phyloP scores from a whole-genome alignment of 2,329 filamentous ascomycete species.

The Hymenoscyphus salicellus region DNA sequence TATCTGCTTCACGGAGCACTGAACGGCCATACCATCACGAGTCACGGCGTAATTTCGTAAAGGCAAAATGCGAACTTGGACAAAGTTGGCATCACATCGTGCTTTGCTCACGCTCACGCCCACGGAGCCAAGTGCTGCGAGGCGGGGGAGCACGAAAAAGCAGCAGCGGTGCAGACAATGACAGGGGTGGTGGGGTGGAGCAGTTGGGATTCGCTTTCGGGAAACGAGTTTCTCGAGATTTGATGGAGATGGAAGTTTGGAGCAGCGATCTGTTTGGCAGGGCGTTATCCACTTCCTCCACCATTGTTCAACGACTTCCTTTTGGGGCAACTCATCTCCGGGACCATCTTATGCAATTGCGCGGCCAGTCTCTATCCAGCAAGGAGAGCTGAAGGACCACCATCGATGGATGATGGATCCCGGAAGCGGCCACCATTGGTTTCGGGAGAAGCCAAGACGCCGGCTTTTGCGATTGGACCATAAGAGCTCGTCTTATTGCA shows the following conservation, averaged over 20 bases:
- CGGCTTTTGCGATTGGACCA: constrained; percentile 16
- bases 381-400: constrained; percentile 12
- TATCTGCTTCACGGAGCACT: not conserved
- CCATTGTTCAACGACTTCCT: constrained; percentile 17
- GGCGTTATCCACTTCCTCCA: not conserved
- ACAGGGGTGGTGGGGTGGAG: not conserved
- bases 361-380: constrained; percentile 16
- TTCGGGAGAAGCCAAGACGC: constrained; percentile 17
- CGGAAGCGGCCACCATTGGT: constrained; percentile 15
- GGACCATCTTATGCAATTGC: constrained; percentile 26
- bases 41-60: constrained; percentile 9
- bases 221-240: not conserved
- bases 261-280: constrained; percentile 1
- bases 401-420: constrained; percentile 1
- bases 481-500: constrained; percentile 19
- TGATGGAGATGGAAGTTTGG: constrained; percentile 2
- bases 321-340: constrained; percentile 28
- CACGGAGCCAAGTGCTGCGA: not conserved
- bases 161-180: not conserved
- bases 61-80: constrained; percentile 7
- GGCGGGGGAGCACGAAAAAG: constrained; percentile 1
- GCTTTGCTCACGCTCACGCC: not conserved
- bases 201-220: not conserved
- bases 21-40: constrained; percentile 5
- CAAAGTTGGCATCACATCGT: not conserved